Conservation (phyloP, 2,329 filamentous ascomycete species). For the Talaromyces sp. region DNA sequence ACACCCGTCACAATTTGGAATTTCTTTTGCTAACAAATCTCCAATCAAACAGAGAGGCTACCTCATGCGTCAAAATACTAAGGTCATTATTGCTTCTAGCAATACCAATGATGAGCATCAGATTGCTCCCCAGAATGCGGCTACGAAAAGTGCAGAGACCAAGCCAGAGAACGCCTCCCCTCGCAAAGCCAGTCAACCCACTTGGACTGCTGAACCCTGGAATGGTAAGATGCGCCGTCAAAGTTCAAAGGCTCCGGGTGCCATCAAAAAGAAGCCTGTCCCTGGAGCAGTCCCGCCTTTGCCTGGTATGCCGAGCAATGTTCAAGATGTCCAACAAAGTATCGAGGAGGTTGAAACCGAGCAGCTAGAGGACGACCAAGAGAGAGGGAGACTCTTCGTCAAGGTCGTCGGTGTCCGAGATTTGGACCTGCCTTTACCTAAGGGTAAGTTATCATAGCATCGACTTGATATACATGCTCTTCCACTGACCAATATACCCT, state of each 20-base stretch:
- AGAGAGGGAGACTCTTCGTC: conserved; percentile 89
- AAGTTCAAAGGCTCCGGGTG: conserved; percentile 59
- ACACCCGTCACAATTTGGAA: conserved; percentile 32
- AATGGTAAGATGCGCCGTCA: conserved; percentile 73
- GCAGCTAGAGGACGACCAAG: conserved; percentile 71
- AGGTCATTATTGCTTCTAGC: conserved; percentile 87
- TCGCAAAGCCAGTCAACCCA: conserved; percentile 79
- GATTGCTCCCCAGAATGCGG: conserved; percentile 27
- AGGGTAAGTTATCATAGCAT: conserved; percentile 62
- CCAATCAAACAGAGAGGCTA: conserved; percentile 80
- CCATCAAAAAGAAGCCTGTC: conserved; percentile 60
- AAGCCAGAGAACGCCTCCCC: conserved; percentile 67
- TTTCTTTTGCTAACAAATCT: conserved; percentile 59
- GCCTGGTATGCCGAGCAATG: conserved; percentile 83
- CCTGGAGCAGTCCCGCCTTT: conserved; percentile 73
- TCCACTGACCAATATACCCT: background rate
- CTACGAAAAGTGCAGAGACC: conserved; percentile 44
- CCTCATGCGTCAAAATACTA: conserved; percentile 97
- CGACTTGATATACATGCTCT: background rate
- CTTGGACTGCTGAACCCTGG: conserved; percentile 97
- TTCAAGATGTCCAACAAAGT: conserved; percentile 60
- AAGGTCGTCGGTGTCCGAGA: conserved; percentile 99
- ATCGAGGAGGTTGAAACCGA: conserved; percentile 68
- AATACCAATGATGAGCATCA: conserved; percentile 59
- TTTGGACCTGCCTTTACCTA: conserved; percentile 83